phyloP scores from a whole-genome alignment of 2,329 filamentous ascomycete genomes.

The Knufia petricola region DNA sequence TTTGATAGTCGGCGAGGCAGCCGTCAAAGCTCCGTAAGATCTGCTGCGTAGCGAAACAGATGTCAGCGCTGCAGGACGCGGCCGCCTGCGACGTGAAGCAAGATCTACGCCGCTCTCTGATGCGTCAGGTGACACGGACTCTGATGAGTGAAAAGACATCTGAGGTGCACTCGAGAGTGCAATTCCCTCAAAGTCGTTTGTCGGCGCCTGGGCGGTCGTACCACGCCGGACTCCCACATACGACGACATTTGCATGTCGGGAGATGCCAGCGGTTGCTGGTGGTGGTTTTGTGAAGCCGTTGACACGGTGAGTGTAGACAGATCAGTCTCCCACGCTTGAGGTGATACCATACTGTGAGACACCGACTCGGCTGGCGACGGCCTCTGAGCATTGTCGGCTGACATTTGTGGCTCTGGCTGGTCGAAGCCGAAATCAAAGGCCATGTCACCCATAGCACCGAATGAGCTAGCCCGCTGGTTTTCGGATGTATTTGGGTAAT shows the following conservation, averaged over 20 bases:
- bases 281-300: neutral
- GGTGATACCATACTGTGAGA: conserved; percentile 7
- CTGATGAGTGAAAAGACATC: neutral
- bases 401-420: neutral
- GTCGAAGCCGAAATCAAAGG: conserved; percentile 22
- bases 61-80: conserved; percentile 38
- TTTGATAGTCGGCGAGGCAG: conserved; percentile 33
- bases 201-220: conserved; percentile 19
- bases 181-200: conserved; percentile 19
- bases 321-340: conserved; percentile 13
- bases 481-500: neutral
- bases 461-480: conserved; percentile 12
- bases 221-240: conserved; percentile 20
- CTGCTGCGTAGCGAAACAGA: conserved; percentile 31
- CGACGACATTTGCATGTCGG: conserved; percentile 16
- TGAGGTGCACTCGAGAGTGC: conserved; percentile 12
- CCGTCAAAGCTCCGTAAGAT: conserved; percentile 30
- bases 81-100: conserved; percentile 37
- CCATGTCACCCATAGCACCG: conserved; percentile 17
- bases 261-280: conserved; percentile 11
- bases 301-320: conserved; percentile 12
- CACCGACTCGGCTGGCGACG: neutral
- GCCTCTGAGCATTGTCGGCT: neutral
- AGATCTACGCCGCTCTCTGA: conserved; percentile 35
- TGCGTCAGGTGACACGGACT: conserved; percentile 49